These are phyloP conservation scores for Bruguiera parviflora DNA, from an alignment of 345 rosid genomes.

Conservation along the genomic window DNA sequence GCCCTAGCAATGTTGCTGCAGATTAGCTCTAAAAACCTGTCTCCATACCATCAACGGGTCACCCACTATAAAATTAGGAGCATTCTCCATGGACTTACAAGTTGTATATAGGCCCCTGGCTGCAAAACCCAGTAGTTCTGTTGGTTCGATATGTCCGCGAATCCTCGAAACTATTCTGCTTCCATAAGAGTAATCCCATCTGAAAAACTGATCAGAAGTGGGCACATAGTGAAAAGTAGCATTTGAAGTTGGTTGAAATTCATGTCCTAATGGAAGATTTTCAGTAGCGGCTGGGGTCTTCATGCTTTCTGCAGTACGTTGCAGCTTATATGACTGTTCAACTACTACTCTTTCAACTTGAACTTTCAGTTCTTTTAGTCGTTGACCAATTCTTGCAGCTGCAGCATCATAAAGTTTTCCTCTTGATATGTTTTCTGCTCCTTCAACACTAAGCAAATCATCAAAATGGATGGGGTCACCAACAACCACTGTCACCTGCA, in stretches of 20 bases:
- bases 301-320: slow-evolving; percentile 18
- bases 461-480: slow-evolving; percentile 82
- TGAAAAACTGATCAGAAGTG: slow-evolving; percentile 16
- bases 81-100: slow-evolving; percentile 13
- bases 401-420: slow-evolving; percentile 81
- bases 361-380: slow-evolving; percentile 49
- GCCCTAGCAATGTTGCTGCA: background rate
- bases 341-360: slow-evolving; percentile 62
- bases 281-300: slow-evolving; percentile 33
- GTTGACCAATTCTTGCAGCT: slow-evolving; percentile 69
- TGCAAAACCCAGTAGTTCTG: slow-evolving; percentile 71
- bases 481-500: slow-evolving; percentile 79
- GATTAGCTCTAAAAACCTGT: slow-evolving; percentile 28
- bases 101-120: slow-evolving; percentile 61
- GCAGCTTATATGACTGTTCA: slow-evolving; percentile 37
- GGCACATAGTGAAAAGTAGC: background rate
- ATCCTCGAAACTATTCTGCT: slow-evolving; percentile 42
- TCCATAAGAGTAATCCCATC: slow-evolving; percentile 33
- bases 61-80: slow-evolving; percentile 7
- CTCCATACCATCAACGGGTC: slow-evolving; percentile 62
- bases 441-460: slow-evolving; percentile 54
- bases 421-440: slow-evolving; percentile 40
- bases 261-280: slow-evolving; percentile 6
- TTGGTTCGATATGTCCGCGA: slow-evolving; percentile 47
- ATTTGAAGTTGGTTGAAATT: slow-evolving; percentile 9